Evolutionary conservation across 1,139 yeast genomes (phyloP).

Genomic region (Suhomyces coccinellae): DNA sequence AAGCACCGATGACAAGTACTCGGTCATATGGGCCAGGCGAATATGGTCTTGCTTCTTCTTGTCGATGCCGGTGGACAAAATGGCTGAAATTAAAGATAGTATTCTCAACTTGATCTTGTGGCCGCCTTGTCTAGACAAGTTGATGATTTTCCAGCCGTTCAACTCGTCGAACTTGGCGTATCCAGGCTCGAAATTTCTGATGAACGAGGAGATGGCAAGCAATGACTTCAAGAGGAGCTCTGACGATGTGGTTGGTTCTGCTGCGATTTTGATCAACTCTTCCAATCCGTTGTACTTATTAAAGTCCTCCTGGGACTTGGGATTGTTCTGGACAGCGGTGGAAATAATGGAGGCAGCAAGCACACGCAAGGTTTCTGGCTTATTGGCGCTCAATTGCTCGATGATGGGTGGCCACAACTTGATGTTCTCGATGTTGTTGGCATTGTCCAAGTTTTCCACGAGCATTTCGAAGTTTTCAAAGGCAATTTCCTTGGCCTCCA

Average conservation of each 20-base stretch:
- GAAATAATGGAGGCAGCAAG: conserved; percentile 77
- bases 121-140: conserved; percentile 20
- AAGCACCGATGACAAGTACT: conserved; percentile 38
- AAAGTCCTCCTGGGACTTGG: conserved; percentile 67
- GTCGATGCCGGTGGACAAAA: conserved; percentile 53
- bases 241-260: conserved; percentile 23
- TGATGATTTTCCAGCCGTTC: conserved; percentile 62
- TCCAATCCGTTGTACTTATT: conserved; percentile 52
- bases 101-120: conserved; percentile 52
- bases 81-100: conserved; percentile 57
- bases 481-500: conserved; percentile 70
- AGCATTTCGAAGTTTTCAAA: conserved; percentile 92
- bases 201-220: conserved; percentile 71
- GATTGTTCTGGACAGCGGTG: conserved; percentile 90
- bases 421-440: conserved; percentile 84
- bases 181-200: conserved; percentile 69
- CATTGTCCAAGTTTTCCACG: conserved; percentile 91
- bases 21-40: conserved; percentile 41
- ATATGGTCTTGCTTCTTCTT: conserved; percentile 40
- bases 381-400: conserved; percentile 45
- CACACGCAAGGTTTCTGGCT: conserved; percentile 44
- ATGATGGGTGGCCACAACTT: conserved; percentile 76
- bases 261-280: conserved; percentile 44
- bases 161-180: conserved; percentile 53
- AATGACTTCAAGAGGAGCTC: conserved; percentile 61